phyloP scores from a whole-genome alignment of 148 eudicot genomes.

The Rhododendron griersonianum region DNA sequence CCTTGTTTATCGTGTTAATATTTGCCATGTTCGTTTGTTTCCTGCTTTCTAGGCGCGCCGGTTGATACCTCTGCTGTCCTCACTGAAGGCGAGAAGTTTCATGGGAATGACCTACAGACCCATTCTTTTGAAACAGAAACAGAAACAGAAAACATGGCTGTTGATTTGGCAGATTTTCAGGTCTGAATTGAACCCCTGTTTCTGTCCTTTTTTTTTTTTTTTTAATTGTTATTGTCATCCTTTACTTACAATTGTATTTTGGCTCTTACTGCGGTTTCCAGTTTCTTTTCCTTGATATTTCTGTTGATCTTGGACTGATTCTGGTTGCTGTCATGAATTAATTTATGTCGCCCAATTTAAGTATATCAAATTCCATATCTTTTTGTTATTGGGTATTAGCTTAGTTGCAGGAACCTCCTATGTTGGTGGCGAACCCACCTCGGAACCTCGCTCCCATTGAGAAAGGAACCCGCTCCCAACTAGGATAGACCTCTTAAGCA shows the following conservation, averaged over 20 bases:
- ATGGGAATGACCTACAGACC: conserved; percentile 16
- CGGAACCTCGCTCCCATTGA: too few species aligned
- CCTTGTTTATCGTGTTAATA: not conserved
- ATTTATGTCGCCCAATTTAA: not conserved
- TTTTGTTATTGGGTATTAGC: not conserved
- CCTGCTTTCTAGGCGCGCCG: conserved; percentile 40
- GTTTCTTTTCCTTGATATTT: not conserved
- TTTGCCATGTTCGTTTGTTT: not conserved
- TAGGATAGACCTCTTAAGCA: too few species aligned
- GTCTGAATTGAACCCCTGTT: conserved; percentile 21
- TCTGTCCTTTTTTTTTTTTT: not conserved
- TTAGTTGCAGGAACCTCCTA: too few species aligned
- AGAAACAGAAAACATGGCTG: conserved; percentile 22
- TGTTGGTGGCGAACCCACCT: too few species aligned
- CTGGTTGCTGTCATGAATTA: not conserved
- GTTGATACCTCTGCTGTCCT: conserved; percentile 14
- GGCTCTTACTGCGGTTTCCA: not conserved
- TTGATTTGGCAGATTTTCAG: conserved; percentile 34
- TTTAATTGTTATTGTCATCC: not conserved
- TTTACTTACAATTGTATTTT: not conserved
- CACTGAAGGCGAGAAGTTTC: conserved; percentile 29
- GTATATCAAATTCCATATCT: not conserved
- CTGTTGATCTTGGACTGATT: not conserved
- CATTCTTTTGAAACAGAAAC: conserved; percentile 26
- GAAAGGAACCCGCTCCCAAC: too few species aligned